These are phyloP conservation scores for Pestalotiopsis sp. DNA, from an alignment of 2,329 filamentous ascomycete genomes.

Conservation along the genomic window DNA sequence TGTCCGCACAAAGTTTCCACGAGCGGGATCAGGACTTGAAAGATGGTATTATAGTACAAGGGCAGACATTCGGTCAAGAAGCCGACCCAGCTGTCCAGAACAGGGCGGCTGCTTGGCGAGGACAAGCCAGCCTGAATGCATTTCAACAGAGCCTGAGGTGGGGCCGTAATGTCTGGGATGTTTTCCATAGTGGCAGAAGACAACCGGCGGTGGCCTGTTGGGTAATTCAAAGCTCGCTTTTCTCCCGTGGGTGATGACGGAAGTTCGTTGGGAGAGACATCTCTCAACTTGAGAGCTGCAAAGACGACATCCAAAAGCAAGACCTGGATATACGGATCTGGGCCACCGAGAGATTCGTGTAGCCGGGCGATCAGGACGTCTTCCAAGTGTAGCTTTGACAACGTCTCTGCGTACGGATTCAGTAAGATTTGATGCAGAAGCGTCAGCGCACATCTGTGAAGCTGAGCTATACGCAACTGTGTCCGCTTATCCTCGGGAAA, in stretches of 20 bases:
- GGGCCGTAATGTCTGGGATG: constrained; percentile 44
- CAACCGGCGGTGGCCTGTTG: constrained; percentile 39
- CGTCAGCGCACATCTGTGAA: constrained; percentile 72
- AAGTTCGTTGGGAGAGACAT: constrained; percentile 41
- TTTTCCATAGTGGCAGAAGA: constrained; percentile 38
- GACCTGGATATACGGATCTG: constrained; percentile 74
- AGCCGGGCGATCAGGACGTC: constrained; percentile 71
- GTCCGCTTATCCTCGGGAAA: constrained; percentile 37
- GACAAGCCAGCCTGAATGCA: constrained; percentile 83
- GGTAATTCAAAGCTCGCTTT: constrained; percentile 48
- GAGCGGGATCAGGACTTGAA: constrained; percentile 86
- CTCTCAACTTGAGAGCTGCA: constrained; percentile 70
- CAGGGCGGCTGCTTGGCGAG: constrained; percentile 70
- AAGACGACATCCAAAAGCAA: constrained; percentile 79
- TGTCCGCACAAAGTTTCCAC: constrained; percentile 88
- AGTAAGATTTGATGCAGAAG: constrained; percentile 72
- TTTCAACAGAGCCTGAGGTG: constrained; percentile 74
- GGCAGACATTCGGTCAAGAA: constrained; percentile 85
- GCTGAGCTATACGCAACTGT: constrained; percentile 59
- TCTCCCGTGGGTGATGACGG: constrained; percentile 50
- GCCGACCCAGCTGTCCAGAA: constrained; percentile 89
- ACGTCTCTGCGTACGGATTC: constrained; percentile 60
- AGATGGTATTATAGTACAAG: constrained; percentile 81
- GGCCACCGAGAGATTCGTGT: constrained; percentile 58
- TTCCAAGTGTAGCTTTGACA: constrained; percentile 71